phyloP scores from a whole-genome alignment of 2,329 filamentous ascomycete genomes.

The Fusarium miscanthi region DNA sequence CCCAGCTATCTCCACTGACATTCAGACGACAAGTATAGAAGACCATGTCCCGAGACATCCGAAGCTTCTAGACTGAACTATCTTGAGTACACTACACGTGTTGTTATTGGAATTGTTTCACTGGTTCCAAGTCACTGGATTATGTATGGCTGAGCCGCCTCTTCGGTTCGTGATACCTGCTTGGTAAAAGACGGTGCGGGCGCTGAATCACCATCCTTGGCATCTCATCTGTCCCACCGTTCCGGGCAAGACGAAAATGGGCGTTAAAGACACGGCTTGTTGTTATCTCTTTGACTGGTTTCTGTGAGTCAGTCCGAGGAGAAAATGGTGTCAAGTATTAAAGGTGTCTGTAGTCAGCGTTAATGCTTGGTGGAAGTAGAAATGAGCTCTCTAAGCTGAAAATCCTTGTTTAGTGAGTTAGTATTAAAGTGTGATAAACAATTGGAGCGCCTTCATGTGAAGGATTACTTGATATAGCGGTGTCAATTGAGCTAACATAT shows the following conservation, averaged over 20 bases:
- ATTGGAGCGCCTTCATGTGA: too few species aligned
- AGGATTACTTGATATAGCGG: too few species aligned
- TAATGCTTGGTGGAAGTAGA: rapidly evolving
- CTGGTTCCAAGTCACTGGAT: neutral
- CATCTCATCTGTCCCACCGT: too few species aligned
- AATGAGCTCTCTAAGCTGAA: too few species aligned
- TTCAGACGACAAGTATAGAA: neutral
- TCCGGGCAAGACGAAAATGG: neutral
- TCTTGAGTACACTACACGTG: neutral
- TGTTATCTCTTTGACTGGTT: neutral
- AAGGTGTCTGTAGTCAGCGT: too few species aligned
- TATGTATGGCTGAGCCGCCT: neutral
- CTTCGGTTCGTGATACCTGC: neutral
- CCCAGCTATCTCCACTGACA: neutral
- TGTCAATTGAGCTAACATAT: too few species aligned
- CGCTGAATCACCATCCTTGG: neutral
- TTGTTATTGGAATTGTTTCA: neutral
- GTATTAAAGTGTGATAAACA: too few species aligned
- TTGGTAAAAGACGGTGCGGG: neutral
- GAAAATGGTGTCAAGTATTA: neutral
- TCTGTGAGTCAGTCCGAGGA: neutral
- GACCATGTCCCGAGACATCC: neutral
- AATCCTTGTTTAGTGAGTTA: rapidly evolving
- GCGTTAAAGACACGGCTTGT: neutral
- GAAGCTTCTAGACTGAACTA: neutral